Conservation (phyloP, 352 stramenopile species). For the Pythium aristosporum region DNA sequence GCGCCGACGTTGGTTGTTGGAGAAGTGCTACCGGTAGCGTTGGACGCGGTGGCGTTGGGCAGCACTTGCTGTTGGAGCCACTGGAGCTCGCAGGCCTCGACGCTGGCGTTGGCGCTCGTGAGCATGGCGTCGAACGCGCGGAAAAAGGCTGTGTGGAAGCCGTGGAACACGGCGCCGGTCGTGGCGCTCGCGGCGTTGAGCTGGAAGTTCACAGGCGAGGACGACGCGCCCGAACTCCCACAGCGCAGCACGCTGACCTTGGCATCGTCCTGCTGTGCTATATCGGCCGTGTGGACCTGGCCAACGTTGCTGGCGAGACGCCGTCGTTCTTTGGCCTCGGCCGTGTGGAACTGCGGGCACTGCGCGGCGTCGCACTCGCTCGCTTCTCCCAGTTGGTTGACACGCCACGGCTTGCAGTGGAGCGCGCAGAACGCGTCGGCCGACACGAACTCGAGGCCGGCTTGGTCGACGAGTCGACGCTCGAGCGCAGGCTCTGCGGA, state of each 20-base stretch:
- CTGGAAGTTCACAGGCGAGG: constrained; percentile 39
- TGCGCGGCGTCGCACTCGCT: constrained; percentile 15
- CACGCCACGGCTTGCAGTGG: constrained; percentile 43
- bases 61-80: constrained; percentile 66
- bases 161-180: constrained; percentile 36
- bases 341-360: constrained; percentile 14
- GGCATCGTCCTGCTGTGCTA: constrained; percentile 32
- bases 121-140: constrained; percentile 65
- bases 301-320: background rate
- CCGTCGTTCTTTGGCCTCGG: background rate
- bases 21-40: background rate
- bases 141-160: constrained; percentile 67
- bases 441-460: constrained; percentile 48
- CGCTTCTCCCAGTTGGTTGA: constrained; percentile 2
- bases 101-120: constrained; percentile 46
- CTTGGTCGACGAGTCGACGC: constrained; percentile 32
- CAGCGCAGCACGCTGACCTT: constrained; percentile 35
- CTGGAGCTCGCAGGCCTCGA: constrained; percentile 63
- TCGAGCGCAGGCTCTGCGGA: background rate
- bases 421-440: constrained; percentile 47
- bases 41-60: constrained; percentile 28
- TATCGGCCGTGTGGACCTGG: constrained; percentile 13
- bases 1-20: background rate
- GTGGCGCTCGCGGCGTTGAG: constrained; percentile 18
- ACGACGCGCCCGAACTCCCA: constrained; percentile 33